Evolutionary conservation across 768 basidiomycete genomes (phyloP).

Genomic region (Kwoniella mangroviensis): DNA sequence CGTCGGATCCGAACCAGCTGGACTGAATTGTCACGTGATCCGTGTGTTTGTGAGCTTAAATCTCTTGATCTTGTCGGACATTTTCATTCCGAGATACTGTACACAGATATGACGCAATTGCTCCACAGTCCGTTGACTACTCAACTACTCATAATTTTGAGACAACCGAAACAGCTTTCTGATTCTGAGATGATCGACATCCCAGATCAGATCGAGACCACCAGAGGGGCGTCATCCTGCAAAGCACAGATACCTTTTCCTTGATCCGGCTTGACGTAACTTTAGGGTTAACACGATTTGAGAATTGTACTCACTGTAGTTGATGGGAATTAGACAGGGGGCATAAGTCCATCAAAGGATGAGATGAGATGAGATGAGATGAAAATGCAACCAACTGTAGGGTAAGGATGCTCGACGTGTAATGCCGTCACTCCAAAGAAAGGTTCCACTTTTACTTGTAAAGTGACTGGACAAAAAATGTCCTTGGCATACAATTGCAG

Average conservation of each 20-base stretch:
- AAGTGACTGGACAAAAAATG: background rate
- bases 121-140: background rate
- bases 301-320: too few relatives aligned
- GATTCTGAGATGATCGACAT: conserved; percentile 4
- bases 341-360: too few relatives aligned
- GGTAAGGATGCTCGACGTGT: background rate
- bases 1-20: background rate
- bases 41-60: background rate
- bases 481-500: background rate
- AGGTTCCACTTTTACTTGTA: background rate
- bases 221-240: background rate
- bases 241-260: background rate
- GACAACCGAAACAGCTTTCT: too few relatives aligned
- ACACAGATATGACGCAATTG: conserved; percentile 7
- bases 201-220: background rate
- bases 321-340: too few relatives aligned
- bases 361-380: background rate
- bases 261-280: conserved; percentile 2
- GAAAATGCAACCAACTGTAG: background rate
- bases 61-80: background rate
- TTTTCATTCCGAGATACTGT: background rate
- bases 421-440: background rate
- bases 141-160: too few relatives aligned
- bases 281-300: background rate
- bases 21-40: background rate